These are phyloP conservation scores for Oryza meyeriana DNA, from an alignment of 176 grass and related monocot genomes.

Conservation along the genomic window DNA sequence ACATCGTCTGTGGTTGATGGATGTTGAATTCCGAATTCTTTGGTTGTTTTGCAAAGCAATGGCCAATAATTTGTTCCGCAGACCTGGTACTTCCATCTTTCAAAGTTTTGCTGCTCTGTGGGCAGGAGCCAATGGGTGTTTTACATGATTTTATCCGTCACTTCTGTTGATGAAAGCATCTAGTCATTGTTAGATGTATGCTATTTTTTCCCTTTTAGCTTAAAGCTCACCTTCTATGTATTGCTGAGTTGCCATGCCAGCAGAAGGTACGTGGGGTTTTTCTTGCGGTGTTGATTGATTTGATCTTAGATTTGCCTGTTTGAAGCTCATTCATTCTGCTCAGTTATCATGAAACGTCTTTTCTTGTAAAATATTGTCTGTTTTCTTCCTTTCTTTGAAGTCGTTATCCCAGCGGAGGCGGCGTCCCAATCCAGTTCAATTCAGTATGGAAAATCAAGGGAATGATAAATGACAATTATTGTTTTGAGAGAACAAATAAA, in stretches of 20 bases:
- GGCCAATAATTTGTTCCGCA: constrained; percentile 51
- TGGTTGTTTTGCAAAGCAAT: constrained; percentile 38
- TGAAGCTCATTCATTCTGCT: too few relatives aligned
- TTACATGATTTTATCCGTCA: constrained; percentile 26
- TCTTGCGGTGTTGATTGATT: constrained; percentile 32
- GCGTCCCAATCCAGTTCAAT: not conserved
- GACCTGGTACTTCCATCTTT: constrained; percentile 30
- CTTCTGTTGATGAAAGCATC: constrained; percentile 37
- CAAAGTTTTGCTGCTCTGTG: constrained; percentile 42
- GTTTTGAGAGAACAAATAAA: not conserved
- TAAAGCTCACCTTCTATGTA: not conserved
- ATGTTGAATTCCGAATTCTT: constrained; percentile 36
- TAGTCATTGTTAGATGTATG: constrained; percentile 28
- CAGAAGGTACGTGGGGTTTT: not conserved
- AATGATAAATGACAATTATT: not conserved
- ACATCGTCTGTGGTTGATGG: constrained; percentile 9
- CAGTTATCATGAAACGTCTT: not conserved
- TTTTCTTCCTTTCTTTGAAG: not conserved
- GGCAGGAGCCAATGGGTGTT: constrained; percentile 30
- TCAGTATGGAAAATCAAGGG: not conserved
- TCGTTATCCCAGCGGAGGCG: not conserved
- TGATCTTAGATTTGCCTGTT: too few relatives aligned
- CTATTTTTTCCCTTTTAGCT: constrained; percentile 15
- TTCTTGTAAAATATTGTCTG: not conserved
- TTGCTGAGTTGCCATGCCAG: not conserved